Evolutionary conservation across 2,329 filamentous ascomycete species (phyloP).

Genomic region (Xylariaceae sp.): DNA sequence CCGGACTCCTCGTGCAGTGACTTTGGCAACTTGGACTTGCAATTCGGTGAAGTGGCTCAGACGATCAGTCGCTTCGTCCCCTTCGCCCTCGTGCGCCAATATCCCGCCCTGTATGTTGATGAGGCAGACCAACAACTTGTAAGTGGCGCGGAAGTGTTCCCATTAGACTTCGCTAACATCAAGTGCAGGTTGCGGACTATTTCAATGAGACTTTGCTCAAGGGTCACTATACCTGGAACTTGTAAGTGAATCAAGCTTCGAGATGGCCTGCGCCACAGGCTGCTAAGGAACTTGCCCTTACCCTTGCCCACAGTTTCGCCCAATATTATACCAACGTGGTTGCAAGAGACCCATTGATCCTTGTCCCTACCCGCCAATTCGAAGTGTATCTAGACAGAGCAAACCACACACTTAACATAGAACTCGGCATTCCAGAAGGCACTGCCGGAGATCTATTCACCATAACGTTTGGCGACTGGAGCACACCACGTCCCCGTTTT

Average conservation of each 20-base stretch:
- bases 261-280: neutral
- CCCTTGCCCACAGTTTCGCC: conserved; percentile 8
- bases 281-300: neutral
- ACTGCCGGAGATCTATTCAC: conserved; percentile 50
- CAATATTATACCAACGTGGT: conserved; percentile 42
- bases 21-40: conserved; percentile 17
- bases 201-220: conserved; percentile 56
- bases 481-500: conserved; percentile 61
- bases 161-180: conserved; percentile 9
- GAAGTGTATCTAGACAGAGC: conserved; percentile 58
- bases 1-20: neutral
- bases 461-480: conserved; percentile 54
- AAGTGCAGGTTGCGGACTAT: conserved; percentile 38
- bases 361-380: conserved; percentile 64
- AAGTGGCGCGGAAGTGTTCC: neutral
- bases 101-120: conserved; percentile 55
- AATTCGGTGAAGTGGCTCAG: conserved; percentile 26
- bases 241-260: conserved; percentile 46
- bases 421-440: conserved; percentile 53
- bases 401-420: conserved; percentile 51
- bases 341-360: conserved; percentile 51
- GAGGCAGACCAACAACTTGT: conserved; percentile 44
- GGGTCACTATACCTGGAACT: conserved; percentile 58
- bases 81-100: conserved; percentile 50
- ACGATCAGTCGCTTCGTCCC: conserved; percentile 38